These are phyloP conservation scores for Ophiorrhiza pumila DNA, from an alignment of 257 asterid genomes.

Conservation along the genomic window DNA sequence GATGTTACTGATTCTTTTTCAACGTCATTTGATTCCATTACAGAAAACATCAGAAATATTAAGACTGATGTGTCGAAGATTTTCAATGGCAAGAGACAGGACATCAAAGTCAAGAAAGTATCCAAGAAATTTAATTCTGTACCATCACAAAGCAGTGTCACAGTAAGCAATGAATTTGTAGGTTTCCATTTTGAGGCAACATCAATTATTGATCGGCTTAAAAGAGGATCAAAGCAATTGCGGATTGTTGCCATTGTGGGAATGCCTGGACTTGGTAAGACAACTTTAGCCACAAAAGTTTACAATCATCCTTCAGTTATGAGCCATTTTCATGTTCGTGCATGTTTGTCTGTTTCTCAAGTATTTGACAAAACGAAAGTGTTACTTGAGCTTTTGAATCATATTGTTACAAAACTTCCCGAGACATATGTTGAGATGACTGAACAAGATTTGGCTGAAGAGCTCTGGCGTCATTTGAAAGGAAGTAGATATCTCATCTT, in stretches of 20 bases:
- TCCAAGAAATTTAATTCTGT: neutral
- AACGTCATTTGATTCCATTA: neutral
- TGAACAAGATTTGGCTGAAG: too few species aligned
- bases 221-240: neutral
- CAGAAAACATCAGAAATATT: neutral
- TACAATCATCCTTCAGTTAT: neutral
- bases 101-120: neutral
- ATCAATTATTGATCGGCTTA: neutral
- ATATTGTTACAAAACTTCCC: too few species aligned
- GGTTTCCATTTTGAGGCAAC: neutral
- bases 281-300: constrained; percentile 6
- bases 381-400: too few species aligned
- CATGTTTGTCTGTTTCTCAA: neutral
- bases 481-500: neutral
- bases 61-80: neutral
- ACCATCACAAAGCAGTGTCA: neutral
- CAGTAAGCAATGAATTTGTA: neutral
- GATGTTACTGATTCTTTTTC: neutral
- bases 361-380: neutral
- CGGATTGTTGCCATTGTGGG: constrained; percentile 1
- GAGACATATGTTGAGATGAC: too few species aligned
- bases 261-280: constrained; percentile 9
- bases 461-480: neutral
- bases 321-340: neutral
- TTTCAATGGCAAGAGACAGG: too few species aligned